A percentile compares a stretch with the other conserved stretches of the same genome.
Conservation (phyloP, 225 moss, liverwort and hornwort species). For the Marchantia paleacea region DNA sequence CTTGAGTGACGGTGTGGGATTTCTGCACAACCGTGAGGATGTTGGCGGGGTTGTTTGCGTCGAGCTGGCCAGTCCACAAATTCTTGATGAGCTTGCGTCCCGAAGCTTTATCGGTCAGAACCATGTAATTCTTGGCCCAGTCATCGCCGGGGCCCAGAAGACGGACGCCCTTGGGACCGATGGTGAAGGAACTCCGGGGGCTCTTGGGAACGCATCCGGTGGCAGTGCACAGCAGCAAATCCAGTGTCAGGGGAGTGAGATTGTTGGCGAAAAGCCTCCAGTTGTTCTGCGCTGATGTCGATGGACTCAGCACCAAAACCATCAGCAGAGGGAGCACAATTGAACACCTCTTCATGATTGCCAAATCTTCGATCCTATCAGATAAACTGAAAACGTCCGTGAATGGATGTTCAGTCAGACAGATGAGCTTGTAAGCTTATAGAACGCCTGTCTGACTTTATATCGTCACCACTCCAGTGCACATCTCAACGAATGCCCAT, state of each 20-base stretch:
- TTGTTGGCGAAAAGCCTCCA: slow-evolving; percentile 1
- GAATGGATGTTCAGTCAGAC: too few species aligned
- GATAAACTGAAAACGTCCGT: too few species aligned
- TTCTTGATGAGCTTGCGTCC: slow-evolving; percentile 1
- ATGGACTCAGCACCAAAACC: neutral
- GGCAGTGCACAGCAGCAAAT: neutral
- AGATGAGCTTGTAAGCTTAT: too few species aligned
- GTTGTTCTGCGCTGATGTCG: neutral
- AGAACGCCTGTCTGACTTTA: too few species aligned
- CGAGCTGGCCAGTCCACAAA: slow-evolving; percentile 14
- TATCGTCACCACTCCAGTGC: too few species aligned
- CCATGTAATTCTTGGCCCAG: neutral
- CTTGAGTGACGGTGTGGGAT: neutral
- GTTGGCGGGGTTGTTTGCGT: slow-evolving; percentile 2
- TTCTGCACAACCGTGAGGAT: slow-evolving; percentile 13
- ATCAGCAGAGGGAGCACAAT: neutral
- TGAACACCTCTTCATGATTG: neutral
- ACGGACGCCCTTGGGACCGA: slow-evolving; percentile 1
- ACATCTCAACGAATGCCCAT: too few species aligned
- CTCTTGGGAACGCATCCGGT: slow-evolving; percentile 11
- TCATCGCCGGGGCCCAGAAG: neutral
- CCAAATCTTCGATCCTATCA: too few species aligned
- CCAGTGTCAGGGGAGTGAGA: neutral
- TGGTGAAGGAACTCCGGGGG: neutral
- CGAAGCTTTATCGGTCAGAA: neutral